These are phyloP conservation scores for Ambispora gerdemannii DNA, from an alignment of 192 early-diverging fungal genomes.

Conservation along the genomic window DNA sequence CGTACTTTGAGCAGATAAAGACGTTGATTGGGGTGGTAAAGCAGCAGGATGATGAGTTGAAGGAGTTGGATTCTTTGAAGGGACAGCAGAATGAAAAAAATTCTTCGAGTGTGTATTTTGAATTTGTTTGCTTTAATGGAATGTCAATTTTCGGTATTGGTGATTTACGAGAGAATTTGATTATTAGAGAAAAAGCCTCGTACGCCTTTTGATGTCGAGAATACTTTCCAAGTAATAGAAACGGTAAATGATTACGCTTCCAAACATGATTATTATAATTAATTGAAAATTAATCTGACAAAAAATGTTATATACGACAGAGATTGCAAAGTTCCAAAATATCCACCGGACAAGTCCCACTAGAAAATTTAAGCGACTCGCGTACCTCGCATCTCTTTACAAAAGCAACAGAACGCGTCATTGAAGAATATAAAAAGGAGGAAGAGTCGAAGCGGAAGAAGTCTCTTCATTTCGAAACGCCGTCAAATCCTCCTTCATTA, in stretches of 20 bases:
- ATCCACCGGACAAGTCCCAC: no score
- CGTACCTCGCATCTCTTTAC: neutral
- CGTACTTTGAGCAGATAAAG: conserved; percentile 18
- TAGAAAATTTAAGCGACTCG: no score
- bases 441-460: neutral
- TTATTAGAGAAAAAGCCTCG: neutral
- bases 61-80: neutral
- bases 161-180: neutral
- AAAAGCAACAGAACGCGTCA: neutral
- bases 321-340: no score
- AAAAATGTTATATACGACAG: no score
- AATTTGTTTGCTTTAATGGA: neutral
- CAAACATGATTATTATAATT: no score
- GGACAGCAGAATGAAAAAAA: neutral
- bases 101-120: neutral
- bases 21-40: neutral
- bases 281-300: no score
- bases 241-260: neutral
- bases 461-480: neutral
- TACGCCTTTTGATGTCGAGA: neutral
- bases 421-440: neutral
- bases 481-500: neutral
- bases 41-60: conserved; percentile 12
- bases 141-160: neutral
- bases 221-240: neutral